phyloP scores from a whole-genome alignment of 2,329 filamentous ascomycete genomes.

The Fusarium sp. region DNA sequence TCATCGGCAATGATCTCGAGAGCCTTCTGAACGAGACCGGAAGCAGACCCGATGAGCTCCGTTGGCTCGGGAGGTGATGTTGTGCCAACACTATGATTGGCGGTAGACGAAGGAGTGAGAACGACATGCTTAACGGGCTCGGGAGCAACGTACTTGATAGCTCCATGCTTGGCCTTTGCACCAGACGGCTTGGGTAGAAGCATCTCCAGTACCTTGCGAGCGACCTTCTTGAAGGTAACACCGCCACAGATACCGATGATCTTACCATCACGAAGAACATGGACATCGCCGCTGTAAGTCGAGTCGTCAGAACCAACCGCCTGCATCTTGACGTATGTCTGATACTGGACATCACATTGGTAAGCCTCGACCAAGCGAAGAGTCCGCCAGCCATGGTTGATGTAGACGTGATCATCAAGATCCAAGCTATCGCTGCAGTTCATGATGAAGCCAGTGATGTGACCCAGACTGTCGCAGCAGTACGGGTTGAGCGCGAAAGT shows the following conservation, averaged over 20 bases:
- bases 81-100: rapidly evolving
- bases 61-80: neutral
- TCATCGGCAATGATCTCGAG: neutral
- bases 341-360: constrained; percentile 55
- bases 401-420: constrained; percentile 66
- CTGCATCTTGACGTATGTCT: constrained; percentile 68
- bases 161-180: rapidly evolving
- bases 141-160: neutral
- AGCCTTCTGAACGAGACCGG: neutral
- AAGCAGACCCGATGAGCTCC: rapidly evolving
- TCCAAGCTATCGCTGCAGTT: constrained; percentile 60
- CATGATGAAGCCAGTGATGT: constrained; percentile 69
- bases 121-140: rapidly evolving
- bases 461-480: constrained; percentile 68
- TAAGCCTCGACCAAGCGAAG: constrained; percentile 53
- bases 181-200: neutral
- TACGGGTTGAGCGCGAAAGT: constrained; percentile 65
- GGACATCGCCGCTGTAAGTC: neutral
- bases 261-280: neutral
- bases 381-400: constrained; percentile 68
- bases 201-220: neutral
- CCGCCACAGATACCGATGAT: neutral
- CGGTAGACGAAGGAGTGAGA: neutral
- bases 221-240: neutral
- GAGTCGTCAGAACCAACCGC: constrained; percentile 48